Evolutionary conservation across 208 protist genomes (phyloP), one percentile per base, ranked within the genome.

Genomic region (Tritrichomonas foetus): DNA sequence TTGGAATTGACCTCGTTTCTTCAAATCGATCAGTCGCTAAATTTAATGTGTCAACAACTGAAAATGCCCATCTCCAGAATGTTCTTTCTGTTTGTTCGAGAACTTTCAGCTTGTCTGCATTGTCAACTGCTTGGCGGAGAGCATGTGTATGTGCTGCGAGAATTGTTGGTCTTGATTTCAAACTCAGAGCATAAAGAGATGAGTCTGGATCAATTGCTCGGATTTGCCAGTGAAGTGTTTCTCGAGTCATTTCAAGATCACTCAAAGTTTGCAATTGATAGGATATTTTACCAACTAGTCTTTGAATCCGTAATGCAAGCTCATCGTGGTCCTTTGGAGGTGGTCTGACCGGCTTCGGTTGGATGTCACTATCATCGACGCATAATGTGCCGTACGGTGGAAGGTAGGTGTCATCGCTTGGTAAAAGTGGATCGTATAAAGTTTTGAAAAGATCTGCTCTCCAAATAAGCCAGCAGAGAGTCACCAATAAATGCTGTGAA

Each of bases 401-500:
- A 3, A 84, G 22, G 53, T 84, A 84, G 27, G 13, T 8, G 53
- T 47, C 36, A 84, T 84, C 44, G 33, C 25, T 20, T 22, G 74
- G 74, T 14, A 84, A 27, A n/a, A 53, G 53, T 33, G 36, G 36
- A 25, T 84, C 74, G 44, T 84, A 84, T 20, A 53, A 25, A 14
- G 36, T 84, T 53, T 84, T 49, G 53, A 84, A 84, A 11, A 84
- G 44, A 53, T 84, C 74, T 3, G 20, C 3, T 11, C 74, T 11
- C 74, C 74, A 84, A n/a, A 84, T 84, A 47, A 84, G 36, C 74
- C 74, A 84, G 25, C 74, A 84, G n/a, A 84, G 20, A 53, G 74
- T 84, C 3, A 84, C 14, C n/a, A 84, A 53, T 53, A 84, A 27
- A 53, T 84, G 74, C 44, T 84, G 74, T n/a, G 74, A 84, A 33